Evolutionary conservation across 352 stramenopile species (phyloP), one percentile per base, ranked within the genome.

Genomic region (Stramenopiles sp.): DNA sequence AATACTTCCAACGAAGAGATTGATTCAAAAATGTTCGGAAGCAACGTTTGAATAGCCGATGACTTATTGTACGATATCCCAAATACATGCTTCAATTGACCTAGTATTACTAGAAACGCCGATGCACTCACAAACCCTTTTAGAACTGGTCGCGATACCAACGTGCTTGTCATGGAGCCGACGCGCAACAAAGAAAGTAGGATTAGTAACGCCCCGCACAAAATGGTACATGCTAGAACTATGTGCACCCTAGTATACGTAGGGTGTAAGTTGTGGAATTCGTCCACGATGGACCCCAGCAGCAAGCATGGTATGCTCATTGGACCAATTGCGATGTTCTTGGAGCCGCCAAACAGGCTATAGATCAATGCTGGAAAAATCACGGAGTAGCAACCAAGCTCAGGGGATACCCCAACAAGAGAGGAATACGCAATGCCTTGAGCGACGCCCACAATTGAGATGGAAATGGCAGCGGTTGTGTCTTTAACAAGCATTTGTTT

Each of bases 321-420:
- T 63, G 43, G 43, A 63, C 43, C 43, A 18, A 63, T 25, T 63
- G 43, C 43, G 25, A 63, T 25, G 12, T 63, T 63, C 25, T 63
- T 63, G 12, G 43, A 63, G 25, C 12, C 12, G 25, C 43, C 43
- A 63, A 63, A 63, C 43, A 63, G 12, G 25, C 43, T 25, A 25
- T 63, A 63, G 12, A 63, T 63, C 43, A 63, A 63, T 25, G 43
- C 43, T 18, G 43, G 43, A 63, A 63, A 63, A 63, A 63, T 63
- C 12, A 63, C 43, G 43, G 43, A 63, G 25, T 63, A 63, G 25
- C 43, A 63, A 63, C 43, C 43, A 63, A 18, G 25, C 25, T 63
- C 43, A 63, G 43, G 43, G 25, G 43, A 12, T 18, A 63, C 25
- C 25, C 43, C 43, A 63, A 63, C 25, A 12, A 63, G 25, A 25